Percentiles rank a stretch among this genome's conserved stretches.
phyloP scores from a whole-genome alignment of 305 asterid species.

The Andrographis paniculata region DNA sequence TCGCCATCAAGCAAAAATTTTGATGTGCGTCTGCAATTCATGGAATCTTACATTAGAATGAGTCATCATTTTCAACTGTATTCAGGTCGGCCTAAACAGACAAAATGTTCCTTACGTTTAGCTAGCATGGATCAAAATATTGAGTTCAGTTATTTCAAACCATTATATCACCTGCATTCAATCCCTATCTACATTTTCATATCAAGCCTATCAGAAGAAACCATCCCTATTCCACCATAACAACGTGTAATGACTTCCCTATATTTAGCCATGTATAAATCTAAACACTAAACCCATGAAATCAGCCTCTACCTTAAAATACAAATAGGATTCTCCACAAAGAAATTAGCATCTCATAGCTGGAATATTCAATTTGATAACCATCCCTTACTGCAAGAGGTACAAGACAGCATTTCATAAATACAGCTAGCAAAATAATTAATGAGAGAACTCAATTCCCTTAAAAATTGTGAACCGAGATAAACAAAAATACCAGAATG shows the following conservation, averaged over 20 bases:
- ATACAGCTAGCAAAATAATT: background rate
- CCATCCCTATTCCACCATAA: background rate
- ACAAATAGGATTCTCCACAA: slow-evolving; percentile 7
- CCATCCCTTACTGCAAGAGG: background rate
- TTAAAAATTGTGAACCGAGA: background rate
- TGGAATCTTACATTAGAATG: background rate
- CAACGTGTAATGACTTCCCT: background rate
- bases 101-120: background rate
- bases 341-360: slow-evolving; percentile 3
- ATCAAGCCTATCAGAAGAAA: background rate
- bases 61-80: background rate
- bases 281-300: background rate
- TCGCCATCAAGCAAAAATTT: slow-evolving; percentile 72
- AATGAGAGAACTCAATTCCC: background rate
- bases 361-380: slow-evolving; percentile 4
- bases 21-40: slow-evolving; percentile 43
- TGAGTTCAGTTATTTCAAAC: background rate
- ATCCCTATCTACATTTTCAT: background rate
- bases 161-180: no score
- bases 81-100: background rate
- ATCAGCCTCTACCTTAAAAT: slow-evolving; percentile 3
- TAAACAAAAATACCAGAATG: background rate
- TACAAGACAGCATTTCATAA: slow-evolving; percentile 4
- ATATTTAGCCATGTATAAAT: background rate
- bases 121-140: background rate